Conservation (phyloP, 306 rosid genomes). For the Delonix regia region DNA sequence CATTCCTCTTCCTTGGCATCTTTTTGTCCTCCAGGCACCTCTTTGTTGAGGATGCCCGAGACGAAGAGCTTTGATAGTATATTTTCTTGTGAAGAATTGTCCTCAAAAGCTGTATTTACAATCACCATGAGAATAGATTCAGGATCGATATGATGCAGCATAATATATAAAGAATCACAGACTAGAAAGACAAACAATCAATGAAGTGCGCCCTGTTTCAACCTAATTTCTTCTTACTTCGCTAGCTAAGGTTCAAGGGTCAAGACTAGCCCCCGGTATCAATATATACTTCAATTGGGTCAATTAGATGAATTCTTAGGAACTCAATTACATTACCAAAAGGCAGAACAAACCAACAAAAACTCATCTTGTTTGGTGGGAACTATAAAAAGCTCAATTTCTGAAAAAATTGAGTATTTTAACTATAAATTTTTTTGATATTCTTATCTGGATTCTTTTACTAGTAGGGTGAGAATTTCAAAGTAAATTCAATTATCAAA, state of each 20-base stretch:
- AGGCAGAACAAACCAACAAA: not conserved
- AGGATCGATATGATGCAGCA: not conserved
- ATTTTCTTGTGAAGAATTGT: slow-evolving; percentile 85
- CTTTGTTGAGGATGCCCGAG: slow-evolving; percentile 59
- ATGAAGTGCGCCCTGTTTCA: not conserved
- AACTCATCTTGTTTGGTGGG: too few species aligned
- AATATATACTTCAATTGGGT: not conserved
- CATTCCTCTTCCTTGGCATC: slow-evolving; percentile 42
- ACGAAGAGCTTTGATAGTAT: slow-evolving; percentile 48
- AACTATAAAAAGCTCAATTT: too few species aligned
- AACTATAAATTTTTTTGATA: too few species aligned
- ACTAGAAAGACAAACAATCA: not conserved
- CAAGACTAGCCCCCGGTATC: not conserved
- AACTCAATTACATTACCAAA: too few species aligned
- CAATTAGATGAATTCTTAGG: not conserved
- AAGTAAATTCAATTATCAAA: too few species aligned
- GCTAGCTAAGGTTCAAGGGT: not conserved
- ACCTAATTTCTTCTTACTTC: not conserved
- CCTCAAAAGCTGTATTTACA: slow-evolving; percentile 70
- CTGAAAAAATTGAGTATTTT: too few species aligned
- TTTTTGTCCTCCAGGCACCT: slow-evolving; percentile 62
- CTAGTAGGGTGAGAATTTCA: too few species aligned
- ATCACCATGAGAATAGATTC: not conserved
- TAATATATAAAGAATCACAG: not conserved
- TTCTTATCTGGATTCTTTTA: too few species aligned